Base-by-base conservation (phyloP, 768 basidiomycete genomes). In the Leccinum olivaceopallidum region DNA sequence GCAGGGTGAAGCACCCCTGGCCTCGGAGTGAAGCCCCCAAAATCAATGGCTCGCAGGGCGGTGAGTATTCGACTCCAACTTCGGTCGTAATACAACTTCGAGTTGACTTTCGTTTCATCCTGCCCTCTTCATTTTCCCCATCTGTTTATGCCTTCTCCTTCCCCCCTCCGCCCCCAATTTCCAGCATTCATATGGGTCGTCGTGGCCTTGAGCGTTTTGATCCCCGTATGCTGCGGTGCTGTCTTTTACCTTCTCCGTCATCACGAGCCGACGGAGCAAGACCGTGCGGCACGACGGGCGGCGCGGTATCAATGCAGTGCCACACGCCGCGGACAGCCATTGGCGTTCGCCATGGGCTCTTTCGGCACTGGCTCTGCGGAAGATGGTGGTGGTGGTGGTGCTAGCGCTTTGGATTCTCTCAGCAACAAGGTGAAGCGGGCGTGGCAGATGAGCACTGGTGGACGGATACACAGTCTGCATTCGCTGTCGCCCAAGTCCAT, bases 401-500 rank as follows among this genome's bases (percentile, higher is more conserved):
- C 7, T 6, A 8, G 39, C 61, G 59, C 56, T 5, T 28, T 55
- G 6, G 67, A 68, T 4, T 65, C 69, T n/a, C 64, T 76, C 3
- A 65, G 65, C 47, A 68, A 63, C 58, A 73, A 67, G 66, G 59
- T 69, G 34, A 75, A 65, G n/a, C 64, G 55, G 2, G 76, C 58
- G 61, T 56, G 60, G 64, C 58, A 22, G 39, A 24, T 24, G 20
- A 20, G 47, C 20, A 48, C n/a, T 24, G 47, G 47, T 12, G n/a
- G 47, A 48, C 6, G 47, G 47, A 56, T 83, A 59, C 81, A 81
- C 18, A 84, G 83, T 42, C 80, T 81, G 0, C 84, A 80, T 9
- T 76, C 81, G 16, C 89, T 90, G 0, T 89, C 90, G 26, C 81
- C 86, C 28, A 86, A 87, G 5, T 85, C 84, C 26, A 78, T 86